These are phyloP conservation scores for Chytriomyces sp. DNA, from an alignment of 192 early-diverging fungal genomes.

Conservation along the genomic window DNA sequence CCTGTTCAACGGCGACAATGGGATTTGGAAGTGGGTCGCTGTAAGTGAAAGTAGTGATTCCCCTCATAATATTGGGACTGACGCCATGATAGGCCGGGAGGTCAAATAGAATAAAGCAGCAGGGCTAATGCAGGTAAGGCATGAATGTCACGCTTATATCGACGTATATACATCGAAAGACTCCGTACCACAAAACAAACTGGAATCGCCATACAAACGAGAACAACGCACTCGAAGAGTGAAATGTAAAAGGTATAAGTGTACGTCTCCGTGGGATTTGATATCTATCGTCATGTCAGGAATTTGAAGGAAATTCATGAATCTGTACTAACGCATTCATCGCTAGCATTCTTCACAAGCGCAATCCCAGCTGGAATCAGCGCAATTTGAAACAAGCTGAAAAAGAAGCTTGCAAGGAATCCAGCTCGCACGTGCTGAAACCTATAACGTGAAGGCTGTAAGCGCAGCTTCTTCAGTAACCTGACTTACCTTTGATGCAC, in stretches of 20 bases:
- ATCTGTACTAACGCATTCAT: not conserved
- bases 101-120: conserved; percentile 14
- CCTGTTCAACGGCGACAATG: not conserved
- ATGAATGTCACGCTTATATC: not conserved
- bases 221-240: conserved; percentile 15
- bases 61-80: not conserved
- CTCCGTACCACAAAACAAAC: conserved; percentile 21
- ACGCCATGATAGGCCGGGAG: conserved; percentile 18
- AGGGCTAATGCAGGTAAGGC: not conserved
- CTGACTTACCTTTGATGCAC: conserved; percentile 3
- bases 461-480: not conserved
- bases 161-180: not conserved
- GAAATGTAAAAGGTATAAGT: conserved; percentile 16
- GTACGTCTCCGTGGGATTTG: conserved; percentile 8
- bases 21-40: not conserved
- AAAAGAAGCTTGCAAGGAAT: not conserved
- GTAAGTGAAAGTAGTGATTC: conserved; percentile 21
- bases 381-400: conserved; percentile 13
- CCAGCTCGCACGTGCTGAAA: not conserved
- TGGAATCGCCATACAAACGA: conserved; percentile 12
- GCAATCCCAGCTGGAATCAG: conserved; percentile 17
- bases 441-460: not conserved
- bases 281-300: not conserved
- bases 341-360: conserved; percentile 1
- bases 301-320: not conserved